These are phyloP conservation scores for Irpex sp. DNA, from an alignment of 1,284 basidiomycete species.

Conservation along the genomic window DNA sequence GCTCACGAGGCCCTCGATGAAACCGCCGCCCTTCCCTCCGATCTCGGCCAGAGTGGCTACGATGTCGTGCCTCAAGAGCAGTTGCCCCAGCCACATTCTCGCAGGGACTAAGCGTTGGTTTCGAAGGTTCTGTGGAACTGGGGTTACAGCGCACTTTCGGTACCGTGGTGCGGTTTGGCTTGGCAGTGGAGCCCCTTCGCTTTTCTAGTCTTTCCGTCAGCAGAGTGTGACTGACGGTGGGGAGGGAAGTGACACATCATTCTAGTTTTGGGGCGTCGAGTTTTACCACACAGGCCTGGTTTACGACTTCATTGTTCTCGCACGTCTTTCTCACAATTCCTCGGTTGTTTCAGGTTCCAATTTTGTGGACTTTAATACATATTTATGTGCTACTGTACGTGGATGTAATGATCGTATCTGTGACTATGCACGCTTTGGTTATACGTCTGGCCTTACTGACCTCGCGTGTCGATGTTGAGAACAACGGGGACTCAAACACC, in stretches of 20 bases:
- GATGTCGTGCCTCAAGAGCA: constrained; percentile 55
- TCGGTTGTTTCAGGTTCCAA: not conserved
- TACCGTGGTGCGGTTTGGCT: not conserved
- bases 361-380: not conserved
- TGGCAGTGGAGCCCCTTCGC: not conserved
- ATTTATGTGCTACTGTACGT: not conserved
- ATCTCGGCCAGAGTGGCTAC: constrained; percentile 64
- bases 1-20: constrained; percentile 51
- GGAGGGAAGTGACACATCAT: not conserved
- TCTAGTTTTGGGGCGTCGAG: not conserved
- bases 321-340: not conserved
- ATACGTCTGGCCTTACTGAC: not conserved
- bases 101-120: not conserved
- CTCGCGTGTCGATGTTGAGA: not conserved
- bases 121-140: not conserved
- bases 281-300: not conserved
- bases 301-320: not conserved
- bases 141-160: not conserved
- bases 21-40: constrained; percentile 68
- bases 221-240: not conserved
- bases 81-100: not conserved
- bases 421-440: not conserved
- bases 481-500: not conserved
- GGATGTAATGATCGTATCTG: not conserved
- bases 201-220: not conserved